These are phyloP conservation scores for Fusarium liriodendri DNA, from an alignment of 2,329 filamentous ascomycete species.

Conservation along the genomic window DNA sequence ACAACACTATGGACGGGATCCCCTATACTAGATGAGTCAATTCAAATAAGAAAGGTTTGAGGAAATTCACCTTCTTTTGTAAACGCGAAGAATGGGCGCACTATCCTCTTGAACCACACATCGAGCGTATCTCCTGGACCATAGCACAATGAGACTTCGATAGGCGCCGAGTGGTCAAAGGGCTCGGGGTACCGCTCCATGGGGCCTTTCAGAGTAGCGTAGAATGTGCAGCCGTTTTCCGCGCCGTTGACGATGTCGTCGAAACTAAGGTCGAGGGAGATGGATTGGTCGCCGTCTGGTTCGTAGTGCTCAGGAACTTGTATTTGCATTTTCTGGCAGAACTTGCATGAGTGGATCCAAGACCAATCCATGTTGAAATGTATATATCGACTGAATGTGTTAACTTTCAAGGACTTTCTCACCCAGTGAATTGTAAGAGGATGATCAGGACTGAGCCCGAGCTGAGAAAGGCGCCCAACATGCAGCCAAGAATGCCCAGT, in stretches of 20 bases:
- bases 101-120: neutral
- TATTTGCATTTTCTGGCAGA: neutral
- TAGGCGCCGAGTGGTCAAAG: neutral
- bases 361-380: neutral
- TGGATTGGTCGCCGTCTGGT: neutral
- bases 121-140: neutral
- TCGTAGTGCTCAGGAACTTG: neutral
- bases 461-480: neutral
- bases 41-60: neutral
- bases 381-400: neutral
- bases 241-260: neutral
- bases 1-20: neutral
- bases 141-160: neutral
- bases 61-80: neutral
- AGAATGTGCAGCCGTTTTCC: neutral
- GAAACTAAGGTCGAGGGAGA: neutral
- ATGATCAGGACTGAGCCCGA: neutral
- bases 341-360: neutral
- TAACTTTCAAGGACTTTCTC: neutral
- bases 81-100: neutral
- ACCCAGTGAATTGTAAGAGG: neutral
- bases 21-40: neutral
- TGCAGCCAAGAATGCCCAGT: neutral
- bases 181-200: neutral
- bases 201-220: neutral